phyloP scores from a whole-genome alignment of 495 filamentous ascomycete genomes.

The Hypoxylon fuscum region DNA sequence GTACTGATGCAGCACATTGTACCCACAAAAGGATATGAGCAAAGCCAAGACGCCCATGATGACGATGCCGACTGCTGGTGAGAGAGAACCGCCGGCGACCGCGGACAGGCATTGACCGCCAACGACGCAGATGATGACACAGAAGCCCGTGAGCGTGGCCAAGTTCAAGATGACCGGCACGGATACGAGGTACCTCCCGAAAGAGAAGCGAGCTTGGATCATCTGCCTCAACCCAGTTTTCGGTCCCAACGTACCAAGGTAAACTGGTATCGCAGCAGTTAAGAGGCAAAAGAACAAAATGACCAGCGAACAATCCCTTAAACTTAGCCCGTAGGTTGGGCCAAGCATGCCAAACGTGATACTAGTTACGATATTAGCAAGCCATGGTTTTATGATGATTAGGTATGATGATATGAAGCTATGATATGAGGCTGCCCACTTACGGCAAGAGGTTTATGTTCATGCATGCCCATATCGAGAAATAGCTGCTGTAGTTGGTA shows the following conservation, averaged over 20 bases:
- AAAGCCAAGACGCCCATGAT: slow-evolving; percentile 62
- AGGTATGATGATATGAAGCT: too few relatives aligned
- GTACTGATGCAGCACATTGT: slow-evolving; percentile 64
- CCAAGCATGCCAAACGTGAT: slow-evolving; percentile 67
- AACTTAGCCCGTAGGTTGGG: slow-evolving; percentile 56
- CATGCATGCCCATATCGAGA: slow-evolving; percentile 58
- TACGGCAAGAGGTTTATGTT: slow-evolving; percentile 55
- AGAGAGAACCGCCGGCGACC: slow-evolving; percentile 58
- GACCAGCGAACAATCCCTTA: slow-evolving; percentile 58
- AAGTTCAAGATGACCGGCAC: slow-evolving; percentile 61
- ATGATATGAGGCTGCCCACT: slow-evolving; percentile 36
- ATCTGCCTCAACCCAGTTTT: slow-evolving; percentile 65
- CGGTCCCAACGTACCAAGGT: slow-evolving; percentile 60
- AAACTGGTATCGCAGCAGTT: slow-evolving; percentile 58
- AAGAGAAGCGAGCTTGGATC: slow-evolving; percentile 63
- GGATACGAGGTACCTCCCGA: slow-evolving; percentile 57
- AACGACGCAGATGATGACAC: slow-evolving; percentile 56
- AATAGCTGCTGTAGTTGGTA: slow-evolving; percentile 56
- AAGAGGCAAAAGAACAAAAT: slow-evolving; percentile 66
- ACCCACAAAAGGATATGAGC: slow-evolving; percentile 67
- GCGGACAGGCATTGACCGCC: slow-evolving; percentile 62
- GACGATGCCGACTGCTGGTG: slow-evolving; percentile 58
- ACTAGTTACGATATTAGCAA: slow-evolving; percentile 44
- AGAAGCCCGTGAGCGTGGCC: slow-evolving; percentile 59
- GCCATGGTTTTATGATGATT: neutral